Evolutionary conservation across 805 yeast genomes (phyloP).

Genomic region (Suhomyces sp.): DNA sequence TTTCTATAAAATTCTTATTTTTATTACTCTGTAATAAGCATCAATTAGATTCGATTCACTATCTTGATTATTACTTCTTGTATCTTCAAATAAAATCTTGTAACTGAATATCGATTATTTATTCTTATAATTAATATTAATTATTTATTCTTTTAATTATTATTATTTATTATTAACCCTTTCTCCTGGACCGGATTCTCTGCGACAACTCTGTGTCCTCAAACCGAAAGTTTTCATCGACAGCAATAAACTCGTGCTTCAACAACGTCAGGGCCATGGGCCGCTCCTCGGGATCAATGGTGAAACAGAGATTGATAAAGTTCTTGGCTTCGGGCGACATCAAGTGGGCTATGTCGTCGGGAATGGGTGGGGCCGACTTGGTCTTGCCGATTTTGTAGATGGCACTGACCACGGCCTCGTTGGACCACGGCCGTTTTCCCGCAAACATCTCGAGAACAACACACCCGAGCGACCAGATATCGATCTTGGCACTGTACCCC

Average conservation of each 20-base stretch:
- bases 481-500: slow-evolving; percentile 97
- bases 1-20: too few relatives aligned
- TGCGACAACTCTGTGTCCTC: slow-evolving; percentile 52
- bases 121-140: too few relatives aligned
- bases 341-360: slow-evolving; percentile 71
- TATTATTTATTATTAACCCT: too few relatives aligned
- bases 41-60: too few relatives aligned
- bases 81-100: too few relatives aligned
- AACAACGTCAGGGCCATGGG: slow-evolving; percentile 79
- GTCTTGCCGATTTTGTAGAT: slow-evolving; percentile 85
- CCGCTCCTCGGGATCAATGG: slow-evolving; percentile 69
- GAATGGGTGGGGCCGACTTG: slow-evolving; percentile 91
- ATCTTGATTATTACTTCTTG: too few relatives aligned
- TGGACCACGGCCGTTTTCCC: slow-evolving; percentile 96
- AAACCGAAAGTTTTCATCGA: slow-evolving; percentile 46
- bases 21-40: too few relatives aligned
- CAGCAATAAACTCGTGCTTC: slow-evolving; percentile 49
- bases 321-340: slow-evolving; percentile 64
- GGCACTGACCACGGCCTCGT: slow-evolving; percentile 91
- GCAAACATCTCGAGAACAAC: slow-evolving; percentile 97
- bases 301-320: slow-evolving; percentile 75
- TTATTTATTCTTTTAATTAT: too few relatives aligned
- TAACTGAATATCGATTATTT: too few relatives aligned
- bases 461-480: slow-evolving; percentile 98
- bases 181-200: slow-evolving; percentile 41